These are phyloP conservation scores for Lecanoromycetidae sp. DNA, from an alignment of 2,329 filamentous ascomycete genomes.

Conservation along the genomic window DNA sequence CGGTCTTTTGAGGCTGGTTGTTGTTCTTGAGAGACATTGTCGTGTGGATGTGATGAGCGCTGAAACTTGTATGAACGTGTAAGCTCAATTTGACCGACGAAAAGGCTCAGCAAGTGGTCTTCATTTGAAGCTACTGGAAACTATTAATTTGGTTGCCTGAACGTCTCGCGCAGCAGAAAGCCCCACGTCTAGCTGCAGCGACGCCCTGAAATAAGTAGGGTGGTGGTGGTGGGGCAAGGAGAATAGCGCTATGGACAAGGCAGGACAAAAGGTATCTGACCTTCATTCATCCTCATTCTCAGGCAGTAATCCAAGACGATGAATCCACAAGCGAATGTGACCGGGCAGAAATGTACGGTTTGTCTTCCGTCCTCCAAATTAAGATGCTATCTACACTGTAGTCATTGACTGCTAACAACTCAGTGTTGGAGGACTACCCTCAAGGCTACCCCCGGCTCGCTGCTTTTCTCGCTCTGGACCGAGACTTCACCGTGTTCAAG, in stretches of 20 bases:
- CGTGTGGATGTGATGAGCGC: background rate
- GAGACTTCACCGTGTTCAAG: constrained; percentile 9
- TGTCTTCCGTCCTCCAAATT: constrained; percentile 1
- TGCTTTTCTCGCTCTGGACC: constrained; percentile 5
- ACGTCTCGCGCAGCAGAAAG: background rate
- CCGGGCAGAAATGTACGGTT: constrained; percentile 3
- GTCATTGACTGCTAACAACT: constrained; percentile 1
- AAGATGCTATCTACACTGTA: constrained; percentile 1
- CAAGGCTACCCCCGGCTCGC: constrained; percentile 10
- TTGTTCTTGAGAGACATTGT: constrained; percentile 2
- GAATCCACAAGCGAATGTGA: background rate
- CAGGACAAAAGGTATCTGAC: background rate
- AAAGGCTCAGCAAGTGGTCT: background rate
- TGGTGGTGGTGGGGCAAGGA: too few species aligned
- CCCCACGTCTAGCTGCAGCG: constrained; percentile 2
- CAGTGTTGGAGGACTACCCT: constrained; percentile 7
- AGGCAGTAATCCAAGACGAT: background rate
- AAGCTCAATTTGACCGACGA: background rate
- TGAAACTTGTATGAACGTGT: background rate
- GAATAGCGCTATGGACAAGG: background rate
- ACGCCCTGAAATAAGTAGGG: background rate
- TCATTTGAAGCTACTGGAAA: background rate
- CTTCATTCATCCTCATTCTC: background rate
- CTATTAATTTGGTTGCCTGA: background rate
- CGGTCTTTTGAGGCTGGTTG: constrained; percentile 4